Conservation (phyloP, 208 protist genomes). For the Angomonas ambiguus region DNA sequence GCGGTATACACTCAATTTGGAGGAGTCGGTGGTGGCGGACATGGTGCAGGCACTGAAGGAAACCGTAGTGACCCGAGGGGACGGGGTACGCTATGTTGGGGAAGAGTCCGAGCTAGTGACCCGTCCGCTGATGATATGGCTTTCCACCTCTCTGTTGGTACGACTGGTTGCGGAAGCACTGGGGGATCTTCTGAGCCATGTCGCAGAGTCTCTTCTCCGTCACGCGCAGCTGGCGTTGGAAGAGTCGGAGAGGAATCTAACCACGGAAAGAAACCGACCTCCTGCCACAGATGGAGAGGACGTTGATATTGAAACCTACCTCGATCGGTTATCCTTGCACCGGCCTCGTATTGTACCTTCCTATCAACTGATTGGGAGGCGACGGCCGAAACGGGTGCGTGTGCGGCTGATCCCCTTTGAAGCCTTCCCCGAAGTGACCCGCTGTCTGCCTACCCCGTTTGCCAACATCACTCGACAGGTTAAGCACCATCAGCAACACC, state of each 20-base stretch:
- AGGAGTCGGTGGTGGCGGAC: conserved; percentile 26
- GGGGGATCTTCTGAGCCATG: conserved; percentile 69
- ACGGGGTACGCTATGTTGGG: conserved; percentile 17
- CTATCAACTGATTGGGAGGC: conserved; percentile 47
- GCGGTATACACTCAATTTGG: conserved; percentile 57
- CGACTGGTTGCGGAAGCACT: conserved; percentile 67
- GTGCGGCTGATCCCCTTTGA: conserved; percentile 77
- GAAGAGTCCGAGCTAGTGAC: conserved; percentile 21
- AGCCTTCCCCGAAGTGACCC: conserved; percentile 60
- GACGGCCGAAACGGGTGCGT: conserved; percentile 41
- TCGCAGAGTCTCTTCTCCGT: conserved; percentile 51
- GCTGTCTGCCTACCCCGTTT: conserved; percentile 46
- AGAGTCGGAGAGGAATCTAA: conserved; percentile 14
- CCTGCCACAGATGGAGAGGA: not conserved
- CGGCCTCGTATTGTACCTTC: conserved; percentile 26
- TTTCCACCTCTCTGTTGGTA: conserved; percentile 59
- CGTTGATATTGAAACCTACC: conserved; percentile 24
- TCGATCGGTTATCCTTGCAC: conserved; percentile 19
- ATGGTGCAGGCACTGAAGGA: not conserved
- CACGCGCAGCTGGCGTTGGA: conserved; percentile 63
- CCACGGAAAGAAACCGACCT: not conserved
- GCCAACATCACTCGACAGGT: conserved; percentile 37
- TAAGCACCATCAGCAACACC: conserved; percentile 23
- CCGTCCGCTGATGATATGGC: conserved; percentile 56
- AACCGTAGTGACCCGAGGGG: not conserved